Conservation (phyloP, 371 early-diverging fungal genomes). For the Saksenaea vasiformis region DNA sequence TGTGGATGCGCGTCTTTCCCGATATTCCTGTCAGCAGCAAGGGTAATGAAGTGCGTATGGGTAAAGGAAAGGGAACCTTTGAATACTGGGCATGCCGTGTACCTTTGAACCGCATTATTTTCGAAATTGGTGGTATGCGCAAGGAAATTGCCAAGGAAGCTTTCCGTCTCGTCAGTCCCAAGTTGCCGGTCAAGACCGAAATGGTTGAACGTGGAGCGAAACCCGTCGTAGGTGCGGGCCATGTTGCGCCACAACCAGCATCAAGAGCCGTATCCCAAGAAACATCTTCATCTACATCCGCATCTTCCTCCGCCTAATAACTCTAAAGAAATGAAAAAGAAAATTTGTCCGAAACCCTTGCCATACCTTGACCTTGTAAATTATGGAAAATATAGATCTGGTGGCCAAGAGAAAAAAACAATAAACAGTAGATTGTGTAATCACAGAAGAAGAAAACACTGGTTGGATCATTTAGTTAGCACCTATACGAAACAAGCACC, state of each 20-base stretch:
- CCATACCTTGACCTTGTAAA: neutral
- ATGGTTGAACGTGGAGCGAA: constrained; percentile 68
- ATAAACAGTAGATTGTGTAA: neutral
- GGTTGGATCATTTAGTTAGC: too few relatives aligned
- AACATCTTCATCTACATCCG: neutral
- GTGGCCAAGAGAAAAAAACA: neutral
- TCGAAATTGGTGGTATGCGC: constrained; percentile 82
- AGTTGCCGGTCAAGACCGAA: constrained; percentile 76
- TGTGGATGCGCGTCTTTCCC: constrained; percentile 91
- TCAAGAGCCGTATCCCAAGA: neutral
- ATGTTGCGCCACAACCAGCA: constrained; percentile 20
- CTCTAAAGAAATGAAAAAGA: neutral
- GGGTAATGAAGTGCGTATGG: constrained; percentile 94
- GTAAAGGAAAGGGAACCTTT: constrained; percentile 95
- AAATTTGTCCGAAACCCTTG: neutral
- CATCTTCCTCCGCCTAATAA: constrained; percentile 3
- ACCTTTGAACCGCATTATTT: constrained; percentile 82
- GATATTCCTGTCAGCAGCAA: constrained; percentile 92
- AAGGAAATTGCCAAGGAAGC: constrained; percentile 83
- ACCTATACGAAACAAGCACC: too few relatives aligned
- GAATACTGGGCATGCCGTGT: constrained; percentile 94
- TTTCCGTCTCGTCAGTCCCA: constrained; percentile 67
- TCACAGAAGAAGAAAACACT: neutral
- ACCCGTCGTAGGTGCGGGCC: constrained; percentile 54
- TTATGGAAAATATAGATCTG: neutral